Percentiles rank a stretch among this genome's conserved stretches.
phyloP scores from a whole-genome alignment of 345 rosid species.

The Hibiscus tridactylites region DNA sequence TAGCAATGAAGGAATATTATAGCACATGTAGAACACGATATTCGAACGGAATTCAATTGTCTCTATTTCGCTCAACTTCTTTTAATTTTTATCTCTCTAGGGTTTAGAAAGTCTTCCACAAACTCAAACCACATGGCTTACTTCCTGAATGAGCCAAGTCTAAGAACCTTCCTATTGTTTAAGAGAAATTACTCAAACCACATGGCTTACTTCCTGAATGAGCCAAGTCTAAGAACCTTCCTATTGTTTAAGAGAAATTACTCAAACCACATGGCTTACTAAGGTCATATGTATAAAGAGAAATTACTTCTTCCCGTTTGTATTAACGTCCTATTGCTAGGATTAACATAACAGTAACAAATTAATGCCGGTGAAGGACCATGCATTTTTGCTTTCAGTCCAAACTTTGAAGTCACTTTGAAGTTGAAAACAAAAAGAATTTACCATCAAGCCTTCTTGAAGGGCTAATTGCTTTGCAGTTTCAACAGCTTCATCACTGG shows the following conservation, averaged over 20 bases:
- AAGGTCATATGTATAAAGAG: background rate
- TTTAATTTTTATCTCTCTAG: background rate
- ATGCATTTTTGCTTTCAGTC: constrained; percentile 1
- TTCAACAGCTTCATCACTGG: constrained; percentile 90
- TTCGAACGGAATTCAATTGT: background rate
- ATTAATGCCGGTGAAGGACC: background rate
- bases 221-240: background rate
- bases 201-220: background rate
- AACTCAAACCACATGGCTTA: background rate
- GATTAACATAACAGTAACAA: background rate
- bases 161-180: background rate
- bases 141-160: background rate
- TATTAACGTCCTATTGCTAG: background rate
- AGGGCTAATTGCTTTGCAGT: constrained; percentile 93
- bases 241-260: background rate
- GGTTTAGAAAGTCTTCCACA: background rate
- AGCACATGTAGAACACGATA: background rate
- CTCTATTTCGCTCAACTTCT: background rate
- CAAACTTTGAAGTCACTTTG: background rate
- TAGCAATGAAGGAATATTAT: background rate
- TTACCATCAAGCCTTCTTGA: constrained; percentile 92
- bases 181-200: background rate
- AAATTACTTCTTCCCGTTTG: background rate
- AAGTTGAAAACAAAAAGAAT: constrained; percentile 14
- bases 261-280: too few relatives aligned